These are phyloP conservation scores for Hyphopichia buzzinii DNA, from an alignment of 1,139 yeast species.

Conservation along the genomic window DNA sequence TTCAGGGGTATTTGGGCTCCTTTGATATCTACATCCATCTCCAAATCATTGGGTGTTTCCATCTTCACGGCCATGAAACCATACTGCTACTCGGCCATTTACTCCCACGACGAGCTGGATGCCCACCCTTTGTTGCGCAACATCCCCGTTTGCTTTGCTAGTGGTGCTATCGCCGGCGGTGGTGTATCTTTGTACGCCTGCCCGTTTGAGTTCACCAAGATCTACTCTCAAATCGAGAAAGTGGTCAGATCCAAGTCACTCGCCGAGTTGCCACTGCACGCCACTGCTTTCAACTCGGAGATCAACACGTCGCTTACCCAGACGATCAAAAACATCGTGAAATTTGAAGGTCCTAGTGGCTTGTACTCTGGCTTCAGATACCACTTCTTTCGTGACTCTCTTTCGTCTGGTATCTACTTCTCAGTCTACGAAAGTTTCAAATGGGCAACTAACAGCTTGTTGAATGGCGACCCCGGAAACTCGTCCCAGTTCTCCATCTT, in stretches of 20 bases:
- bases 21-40: constrained; percentile 59
- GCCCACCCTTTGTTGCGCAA: constrained; percentile 46
- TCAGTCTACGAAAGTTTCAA: constrained; percentile 73
- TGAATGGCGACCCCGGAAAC: constrained; percentile 27
- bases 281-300: constrained; percentile 12
- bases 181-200: constrained; percentile 67
- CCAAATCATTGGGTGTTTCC: constrained; percentile 66
- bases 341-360: constrained; percentile 59
- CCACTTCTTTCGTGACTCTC: constrained; percentile 65
- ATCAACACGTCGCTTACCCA: constrained; percentile 22
- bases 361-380: constrained; percentile 71
- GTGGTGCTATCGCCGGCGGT: constrained; percentile 71
- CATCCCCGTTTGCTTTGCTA: constrained; percentile 61
- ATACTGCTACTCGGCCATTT: constrained; percentile 30
- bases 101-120: constrained; percentile 8
- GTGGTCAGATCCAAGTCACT: constrained; percentile 34
- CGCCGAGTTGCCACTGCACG: constrained; percentile 13
- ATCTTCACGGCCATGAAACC: constrained; percentile 63
- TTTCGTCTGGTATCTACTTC: constrained; percentile 74
- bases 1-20: constrained; percentile 80
- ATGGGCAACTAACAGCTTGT: constrained; percentile 36
- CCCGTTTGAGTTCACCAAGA: constrained; percentile 83
- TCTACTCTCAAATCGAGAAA: constrained; percentile 70
- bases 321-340: constrained; percentile 51
- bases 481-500: constrained; percentile 37